Conservation (phyloP, 768 basidiomycete species). For the Tubosaeta brunneosetosa region DNA sequence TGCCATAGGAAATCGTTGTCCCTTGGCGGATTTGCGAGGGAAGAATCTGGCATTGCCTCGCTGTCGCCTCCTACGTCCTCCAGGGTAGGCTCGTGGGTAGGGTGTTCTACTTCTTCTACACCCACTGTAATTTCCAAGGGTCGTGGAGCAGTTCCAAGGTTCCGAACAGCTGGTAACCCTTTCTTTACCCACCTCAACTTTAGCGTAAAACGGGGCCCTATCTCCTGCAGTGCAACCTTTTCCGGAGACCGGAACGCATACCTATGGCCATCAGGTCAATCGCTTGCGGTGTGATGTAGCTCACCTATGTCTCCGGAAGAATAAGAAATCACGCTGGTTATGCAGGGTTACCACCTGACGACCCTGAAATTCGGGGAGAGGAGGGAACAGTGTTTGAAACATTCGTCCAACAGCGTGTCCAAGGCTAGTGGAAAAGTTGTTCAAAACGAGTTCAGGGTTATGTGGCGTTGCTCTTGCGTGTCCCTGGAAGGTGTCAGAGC, state of each 20-base stretch:
- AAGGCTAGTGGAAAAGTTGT: constrained; percentile 89
- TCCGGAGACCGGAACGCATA: constrained; percentile 91
- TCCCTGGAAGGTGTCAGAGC: constrained; percentile 45
- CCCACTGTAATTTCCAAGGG: constrained; percentile 51
- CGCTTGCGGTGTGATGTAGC: constrained; percentile 17
- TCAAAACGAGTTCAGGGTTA: constrained; percentile 91
- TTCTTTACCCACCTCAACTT: constrained; percentile 88
- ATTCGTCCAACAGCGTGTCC: constrained; percentile 92
- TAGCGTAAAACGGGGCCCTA: constrained; percentile 94
- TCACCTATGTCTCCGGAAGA: constrained; percentile 92
- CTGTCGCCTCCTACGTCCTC: constrained; percentile 14
- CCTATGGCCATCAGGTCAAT: constrained; percentile 35
- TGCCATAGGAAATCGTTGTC: constrained; percentile 81
- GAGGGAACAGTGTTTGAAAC: constrained; percentile 96
- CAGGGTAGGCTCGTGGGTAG: constrained; percentile 10
- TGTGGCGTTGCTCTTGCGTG: constrained; percentile 92
- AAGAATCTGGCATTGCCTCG: constrained; percentile 13
- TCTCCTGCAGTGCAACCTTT: constrained; percentile 92
- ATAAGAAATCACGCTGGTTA: constrained; percentile 96
- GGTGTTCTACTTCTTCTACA: constrained; percentile 27
- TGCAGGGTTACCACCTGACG: constrained; percentile 96
- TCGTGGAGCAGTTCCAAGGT: constrained; percentile 58
- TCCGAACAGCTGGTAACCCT: constrained; percentile 77
- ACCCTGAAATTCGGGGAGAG: constrained; percentile 91
- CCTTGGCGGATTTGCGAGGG: constrained; percentile 46